A percentile compares a stretch with the other conserved stretches of the same genome.
phyloP scores from a whole-genome alignment of 1,284 basidiomycete genomes.

The Trametes sp. region DNA sequence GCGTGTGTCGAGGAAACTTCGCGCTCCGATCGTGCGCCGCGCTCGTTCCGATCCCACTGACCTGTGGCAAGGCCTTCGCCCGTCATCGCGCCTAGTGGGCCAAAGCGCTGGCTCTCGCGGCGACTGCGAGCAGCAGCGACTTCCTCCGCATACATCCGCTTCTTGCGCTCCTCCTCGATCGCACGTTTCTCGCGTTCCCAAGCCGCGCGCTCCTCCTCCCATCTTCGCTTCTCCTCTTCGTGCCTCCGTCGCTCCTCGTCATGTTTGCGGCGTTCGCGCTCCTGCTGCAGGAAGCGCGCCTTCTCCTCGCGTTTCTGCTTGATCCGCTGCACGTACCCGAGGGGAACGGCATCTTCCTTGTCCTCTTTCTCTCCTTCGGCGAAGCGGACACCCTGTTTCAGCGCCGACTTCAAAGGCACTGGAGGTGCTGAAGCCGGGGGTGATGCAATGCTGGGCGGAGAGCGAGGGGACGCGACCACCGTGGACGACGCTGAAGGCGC shows the following conservation, averaged over 20 bases:
- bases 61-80: conserved; percentile 32
- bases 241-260: conserved; percentile 56
- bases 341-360: conserved; percentile 71
- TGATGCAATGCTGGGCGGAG: conserved; percentile 24
- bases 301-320: conserved; percentile 78
- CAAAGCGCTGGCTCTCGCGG: conserved; percentile 58
- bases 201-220: conserved; percentile 61
- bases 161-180: conserved; percentile 63
- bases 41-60: conserved; percentile 30
- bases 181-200: conserved; percentile 64
- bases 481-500: conserved; percentile 21
- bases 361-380: conserved; percentile 64
- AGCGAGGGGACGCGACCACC: conserved; percentile 12
- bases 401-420: conserved; percentile 24
- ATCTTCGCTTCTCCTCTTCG: conserved; percentile 56
- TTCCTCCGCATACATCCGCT: conserved; percentile 63
- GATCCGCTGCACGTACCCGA: conserved; percentile 70
- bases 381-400: conserved; percentile 73
- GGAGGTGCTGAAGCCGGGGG: conserved; percentile 23
- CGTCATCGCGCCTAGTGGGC: conserved; percentile 31
- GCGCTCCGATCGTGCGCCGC: conserved; percentile 30
- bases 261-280: conserved; percentile 60
- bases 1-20: conserved; percentile 27
- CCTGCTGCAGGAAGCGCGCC: conserved; percentile 67
- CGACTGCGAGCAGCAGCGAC: conserved; percentile 65